Evolutionary conservation across 2,329 filamentous ascomycete species (phyloP).

Genomic region (Cyphellophora europaea): DNA sequence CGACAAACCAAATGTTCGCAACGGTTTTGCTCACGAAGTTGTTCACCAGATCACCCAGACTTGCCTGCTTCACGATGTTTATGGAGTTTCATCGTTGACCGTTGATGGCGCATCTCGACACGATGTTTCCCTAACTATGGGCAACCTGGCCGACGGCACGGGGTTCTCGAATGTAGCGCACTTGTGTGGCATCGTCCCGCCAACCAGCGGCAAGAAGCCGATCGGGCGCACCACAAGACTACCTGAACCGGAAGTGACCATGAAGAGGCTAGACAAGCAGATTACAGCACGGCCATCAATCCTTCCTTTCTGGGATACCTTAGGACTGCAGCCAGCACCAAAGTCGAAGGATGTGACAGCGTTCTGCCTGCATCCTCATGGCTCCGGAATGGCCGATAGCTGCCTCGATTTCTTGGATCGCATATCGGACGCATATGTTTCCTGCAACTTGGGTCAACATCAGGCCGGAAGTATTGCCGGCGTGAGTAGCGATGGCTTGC

Average conservation of each 20-base stretch:
- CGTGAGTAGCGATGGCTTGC: slow-evolving; percentile 28
- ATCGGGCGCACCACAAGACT: slow-evolving; percentile 1
- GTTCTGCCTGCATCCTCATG: slow-evolving; percentile 46
- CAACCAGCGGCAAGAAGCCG: background rate
- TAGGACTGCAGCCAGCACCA: slow-evolving; percentile 47
- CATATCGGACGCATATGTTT: slow-evolving; percentile 45
- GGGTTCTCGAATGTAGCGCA: background rate
- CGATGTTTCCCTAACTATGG: background rate
- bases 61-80: background rate
- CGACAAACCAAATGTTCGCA: background rate
- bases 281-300: slow-evolving; percentile 49
- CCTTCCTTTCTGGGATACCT: slow-evolving; percentile 51
- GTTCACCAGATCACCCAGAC: background rate
- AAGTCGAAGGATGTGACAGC: slow-evolving; percentile 48
- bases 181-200: background rate
- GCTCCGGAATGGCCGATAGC: slow-evolving; percentile 33
- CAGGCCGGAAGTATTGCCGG: slow-evolving; percentile 31
- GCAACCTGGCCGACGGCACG: background rate
- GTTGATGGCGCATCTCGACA: background rate
- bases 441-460: slow-evolving; percentile 48
- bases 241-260: background rate
- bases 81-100: background rate
- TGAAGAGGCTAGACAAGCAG: slow-evolving; percentile 43
- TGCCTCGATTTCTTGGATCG: slow-evolving; percentile 44
- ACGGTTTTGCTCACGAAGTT: background rate